phyloP scores from a whole-genome alignment of 2,329 filamentous ascomycete genomes.

The Ceratocystis cubensis region DNA sequence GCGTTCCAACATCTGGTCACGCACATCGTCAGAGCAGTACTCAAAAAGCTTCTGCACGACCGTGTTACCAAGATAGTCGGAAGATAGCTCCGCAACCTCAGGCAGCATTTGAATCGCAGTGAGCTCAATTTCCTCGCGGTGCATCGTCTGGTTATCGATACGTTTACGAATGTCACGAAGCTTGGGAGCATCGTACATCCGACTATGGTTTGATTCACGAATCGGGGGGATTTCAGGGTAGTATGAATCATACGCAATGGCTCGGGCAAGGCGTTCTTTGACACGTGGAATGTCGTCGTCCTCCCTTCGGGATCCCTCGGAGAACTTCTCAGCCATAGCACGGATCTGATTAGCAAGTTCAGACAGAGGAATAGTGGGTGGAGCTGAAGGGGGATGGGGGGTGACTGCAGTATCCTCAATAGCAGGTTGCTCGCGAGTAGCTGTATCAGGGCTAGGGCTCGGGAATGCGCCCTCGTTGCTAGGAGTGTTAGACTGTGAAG shows the following conservation, averaged over 20 bases:
- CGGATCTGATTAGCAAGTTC: conserved; percentile 76
- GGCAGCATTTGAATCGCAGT: conserved; percentile 90
- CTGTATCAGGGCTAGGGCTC: conserved; percentile 82
- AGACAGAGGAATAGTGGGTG: conserved; percentile 51
- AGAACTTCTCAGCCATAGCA: conserved; percentile 72
- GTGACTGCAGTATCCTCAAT: conserved; percentile 12
- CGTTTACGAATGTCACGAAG: conserved; percentile 92
- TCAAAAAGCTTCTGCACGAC: conserved; percentile 99
- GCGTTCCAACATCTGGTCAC: conserved; percentile 78
- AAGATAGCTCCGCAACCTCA: conserved; percentile 87
- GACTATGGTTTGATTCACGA: conserved; percentile 73
- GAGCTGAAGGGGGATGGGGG: conserved; percentile 33
- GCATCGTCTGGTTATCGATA: conserved; percentile 88
- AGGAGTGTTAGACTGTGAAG: conserved; percentile 77
- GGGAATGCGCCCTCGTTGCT: conserved; percentile 78
- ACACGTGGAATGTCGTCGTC: conserved; percentile 57
- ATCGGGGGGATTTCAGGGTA: conserved; percentile 78
- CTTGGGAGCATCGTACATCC: conserved; percentile 86
- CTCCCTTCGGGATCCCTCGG: conserved; percentile 58
- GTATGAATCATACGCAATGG: conserved; percentile 62
- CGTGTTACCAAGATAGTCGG: conserved; percentile 95
- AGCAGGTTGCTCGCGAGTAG: conserved; percentile 37
- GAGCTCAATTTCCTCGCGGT: conserved; percentile 76
- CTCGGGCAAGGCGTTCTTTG: conserved; percentile 51
- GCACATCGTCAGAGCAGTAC: conserved; percentile 78